Conservation (phyloP, 2,329 filamentous ascomycete genomes). For the Endocalyx cinctus region DNA sequence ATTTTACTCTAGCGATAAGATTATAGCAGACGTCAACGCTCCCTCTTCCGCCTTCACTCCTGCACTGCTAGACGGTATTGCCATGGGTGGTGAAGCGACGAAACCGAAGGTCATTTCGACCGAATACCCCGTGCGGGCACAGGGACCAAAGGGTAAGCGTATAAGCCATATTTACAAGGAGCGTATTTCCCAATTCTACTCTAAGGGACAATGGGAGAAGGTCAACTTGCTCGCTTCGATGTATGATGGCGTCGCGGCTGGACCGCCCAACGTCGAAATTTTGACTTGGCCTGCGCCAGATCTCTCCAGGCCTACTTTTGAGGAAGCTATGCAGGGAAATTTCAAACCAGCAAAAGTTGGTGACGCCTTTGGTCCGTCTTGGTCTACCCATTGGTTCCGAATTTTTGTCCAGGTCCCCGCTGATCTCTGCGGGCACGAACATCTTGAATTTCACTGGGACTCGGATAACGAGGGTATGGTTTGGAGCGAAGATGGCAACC, state of each 20-base stretch:
- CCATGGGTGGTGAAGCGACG: slow-evolving; percentile 49
- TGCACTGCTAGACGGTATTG: too few species aligned
- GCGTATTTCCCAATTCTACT: slow-evolving; percentile 77
- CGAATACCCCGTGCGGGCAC: slow-evolving; percentile 49
- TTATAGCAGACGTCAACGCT: slow-evolving; percentile 5
- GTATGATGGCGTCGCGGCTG: slow-evolving; percentile 61
- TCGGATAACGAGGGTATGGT: slow-evolving; percentile 90
- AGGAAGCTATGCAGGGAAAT: slow-evolving; percentile 70
- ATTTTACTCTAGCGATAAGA: slow-evolving; percentile 10
- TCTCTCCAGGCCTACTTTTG: slow-evolving; percentile 75
- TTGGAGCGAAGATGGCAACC: slow-evolving; percentile 85
- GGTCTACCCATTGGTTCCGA: slow-evolving; percentile 98
- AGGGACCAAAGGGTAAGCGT: slow-evolving; percentile 64
- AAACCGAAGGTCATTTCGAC: slow-evolving; percentile 38
- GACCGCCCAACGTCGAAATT: slow-evolving; percentile 74
- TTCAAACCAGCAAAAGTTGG: slow-evolving; percentile 74
- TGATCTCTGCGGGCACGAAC: slow-evolving; percentile 67
- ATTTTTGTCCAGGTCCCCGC: slow-evolving; percentile 73
- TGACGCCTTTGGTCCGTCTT: slow-evolving; percentile 82
- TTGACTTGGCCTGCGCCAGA: slow-evolving; percentile 80
- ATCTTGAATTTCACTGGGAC: slow-evolving; percentile 96
- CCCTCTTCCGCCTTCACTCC: too few species aligned
- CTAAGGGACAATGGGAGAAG: slow-evolving; percentile 70
- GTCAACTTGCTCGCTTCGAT: slow-evolving; percentile 74
- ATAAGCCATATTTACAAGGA: slow-evolving; percentile 83